phyloP scores from a whole-genome alignment of 177 flowering plant species.

The Tripterygium wilfordii region DNA sequence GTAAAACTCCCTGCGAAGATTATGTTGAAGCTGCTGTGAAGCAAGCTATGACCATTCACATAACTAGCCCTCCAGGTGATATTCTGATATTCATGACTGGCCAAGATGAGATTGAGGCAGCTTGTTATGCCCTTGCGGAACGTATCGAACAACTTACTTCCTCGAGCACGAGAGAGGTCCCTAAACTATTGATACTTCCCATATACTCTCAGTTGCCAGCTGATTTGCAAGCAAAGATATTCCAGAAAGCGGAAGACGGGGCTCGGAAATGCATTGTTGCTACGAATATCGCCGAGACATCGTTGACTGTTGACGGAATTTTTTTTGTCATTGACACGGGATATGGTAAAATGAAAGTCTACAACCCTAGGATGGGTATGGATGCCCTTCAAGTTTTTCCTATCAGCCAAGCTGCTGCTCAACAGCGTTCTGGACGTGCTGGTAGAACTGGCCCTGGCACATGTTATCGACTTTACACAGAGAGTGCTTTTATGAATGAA shows the following conservation, averaged over 20 bases:
- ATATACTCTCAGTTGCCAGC: constrained; percentile 98
- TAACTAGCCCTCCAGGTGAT: constrained; percentile 85
- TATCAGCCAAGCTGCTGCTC: constrained; percentile 85
- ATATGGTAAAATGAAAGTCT: constrained; percentile 94
- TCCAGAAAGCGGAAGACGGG: constrained; percentile 90
- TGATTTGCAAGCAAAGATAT: constrained; percentile 92
- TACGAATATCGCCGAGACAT: constrained; percentile 97
- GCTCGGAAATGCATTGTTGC: constrained; percentile 97
- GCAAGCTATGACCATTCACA: constrained; percentile 93
- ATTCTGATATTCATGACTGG: constrained; percentile 98
- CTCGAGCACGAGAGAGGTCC: constrained; percentile 52
- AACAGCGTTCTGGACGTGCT: constrained; percentile 95
- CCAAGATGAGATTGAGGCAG: constrained; percentile 97
- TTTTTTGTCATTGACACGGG: constrained; percentile 90
- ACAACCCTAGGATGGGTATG: constrained; percentile 98
- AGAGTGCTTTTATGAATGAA: constrained; percentile 81
- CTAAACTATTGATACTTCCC: constrained; percentile 85
- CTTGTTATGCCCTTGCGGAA: constrained; percentile 85
- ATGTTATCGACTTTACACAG: constrained; percentile 84
- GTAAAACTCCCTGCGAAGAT: constrained; percentile 91
- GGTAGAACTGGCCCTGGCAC: constrained; percentile 99
- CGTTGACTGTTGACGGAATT: constrained; percentile 95
- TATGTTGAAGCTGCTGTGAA: constrained; percentile 95
- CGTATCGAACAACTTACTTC: constrained; percentile 83
- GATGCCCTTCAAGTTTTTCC: constrained; percentile 97